phyloP scores from a whole-genome alignment of 257 asterid genomes.

The Forsythia viridissima region DNA sequence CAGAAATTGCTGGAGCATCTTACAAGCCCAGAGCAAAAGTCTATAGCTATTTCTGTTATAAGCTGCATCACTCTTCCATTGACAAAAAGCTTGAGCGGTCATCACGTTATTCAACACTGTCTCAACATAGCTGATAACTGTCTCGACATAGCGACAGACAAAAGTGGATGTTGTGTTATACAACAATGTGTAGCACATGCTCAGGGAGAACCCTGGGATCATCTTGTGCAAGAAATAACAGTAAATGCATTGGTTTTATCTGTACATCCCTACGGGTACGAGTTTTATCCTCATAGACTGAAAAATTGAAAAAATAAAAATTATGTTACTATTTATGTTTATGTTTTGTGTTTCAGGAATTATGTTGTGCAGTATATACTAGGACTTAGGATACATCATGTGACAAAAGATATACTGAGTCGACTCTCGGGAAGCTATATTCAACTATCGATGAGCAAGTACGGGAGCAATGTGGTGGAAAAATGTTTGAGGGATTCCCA shows the following conservation, averaged over 20 bases:
- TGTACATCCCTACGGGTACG: slow-evolving; percentile 55
- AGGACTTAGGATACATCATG: slow-evolving; percentile 37
- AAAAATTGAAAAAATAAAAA: not conserved
- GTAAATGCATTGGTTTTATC: slow-evolving; percentile 38
- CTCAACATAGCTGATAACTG: slow-evolving; percentile 32
- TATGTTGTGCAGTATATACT: slow-evolving; percentile 49
- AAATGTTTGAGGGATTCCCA: slow-evolving; percentile 31
- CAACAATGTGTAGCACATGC: slow-evolving; percentile 42
- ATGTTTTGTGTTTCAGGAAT: slow-evolving; percentile 33
- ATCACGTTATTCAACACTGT: slow-evolving; percentile 56
- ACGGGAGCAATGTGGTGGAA: slow-evolving; percentile 51
- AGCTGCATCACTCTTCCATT: slow-evolving; percentile 38
- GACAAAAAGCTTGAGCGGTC: slow-evolving; percentile 45
- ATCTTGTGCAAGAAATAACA: slow-evolving; percentile 45
- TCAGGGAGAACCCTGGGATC: slow-evolving; percentile 31
- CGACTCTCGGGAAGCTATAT: slow-evolving; percentile 39
- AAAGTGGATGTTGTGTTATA: slow-evolving; percentile 47
- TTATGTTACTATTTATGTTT: not conserved
- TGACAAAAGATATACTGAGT: slow-evolving; percentile 30
- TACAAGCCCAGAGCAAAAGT: not conserved
- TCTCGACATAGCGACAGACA: slow-evolving; percentile 45
- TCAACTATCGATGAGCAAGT: slow-evolving; percentile 45
- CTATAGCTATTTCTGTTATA: slow-evolving; percentile 24
- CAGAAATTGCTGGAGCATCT: not conserved
- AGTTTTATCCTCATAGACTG: not conserved